Conservation (phyloP, 2,329 filamentous ascomycete genomes). For the Fonsecaea nubica region DNA sequence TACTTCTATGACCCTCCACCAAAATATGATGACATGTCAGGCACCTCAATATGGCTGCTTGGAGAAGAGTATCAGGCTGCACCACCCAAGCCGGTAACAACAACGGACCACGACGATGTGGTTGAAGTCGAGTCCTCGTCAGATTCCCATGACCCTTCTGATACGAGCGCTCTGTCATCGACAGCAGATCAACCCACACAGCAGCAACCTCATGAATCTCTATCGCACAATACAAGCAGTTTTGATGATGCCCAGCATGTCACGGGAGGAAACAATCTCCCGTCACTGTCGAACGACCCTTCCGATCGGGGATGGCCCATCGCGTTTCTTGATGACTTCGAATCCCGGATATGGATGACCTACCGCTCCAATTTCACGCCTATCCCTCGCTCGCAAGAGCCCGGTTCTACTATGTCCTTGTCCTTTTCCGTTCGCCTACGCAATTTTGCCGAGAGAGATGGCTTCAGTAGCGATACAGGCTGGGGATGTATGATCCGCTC, state of each 20-base stretch:
- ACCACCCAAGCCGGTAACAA: constrained; percentile 39
- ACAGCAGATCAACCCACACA: constrained; percentile 25
- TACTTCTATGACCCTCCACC: constrained; percentile 93
- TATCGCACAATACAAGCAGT: constrained; percentile 30
- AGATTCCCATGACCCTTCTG: constrained; percentile 39
- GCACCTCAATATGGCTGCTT: constrained; percentile 84
- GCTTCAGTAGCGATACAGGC: constrained; percentile 90
- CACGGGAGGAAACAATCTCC: constrained; percentile 31
- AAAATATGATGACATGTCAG: constrained; percentile 72
- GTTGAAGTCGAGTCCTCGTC: constrained; percentile 41
- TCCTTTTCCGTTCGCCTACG: constrained; percentile 85
- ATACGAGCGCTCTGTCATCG: constrained; percentile 32
- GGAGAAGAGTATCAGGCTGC: constrained; percentile 61
- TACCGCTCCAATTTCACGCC: constrained; percentile 86
- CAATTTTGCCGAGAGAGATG: constrained; percentile 77
- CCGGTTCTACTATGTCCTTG: constrained; percentile 72
- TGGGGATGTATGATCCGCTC: constrained; percentile 99
- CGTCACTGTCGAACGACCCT: constrained; percentile 40
- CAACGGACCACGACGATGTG: constrained; percentile 41
- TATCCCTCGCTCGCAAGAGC: constrained; percentile 79
- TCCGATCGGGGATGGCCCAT: constrained; percentile 73
- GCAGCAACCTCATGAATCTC: constrained; percentile 1
- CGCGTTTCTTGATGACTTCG: constrained; percentile 88
- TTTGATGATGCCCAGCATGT: constrained; percentile 39
- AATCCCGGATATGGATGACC: constrained; percentile 93